A percentile compares a stretch with the other conserved stretches of the same genome.
Conservation (phyloP, 225 moss, liverwort and hornwort species). For the Climacium dendroides region DNA sequence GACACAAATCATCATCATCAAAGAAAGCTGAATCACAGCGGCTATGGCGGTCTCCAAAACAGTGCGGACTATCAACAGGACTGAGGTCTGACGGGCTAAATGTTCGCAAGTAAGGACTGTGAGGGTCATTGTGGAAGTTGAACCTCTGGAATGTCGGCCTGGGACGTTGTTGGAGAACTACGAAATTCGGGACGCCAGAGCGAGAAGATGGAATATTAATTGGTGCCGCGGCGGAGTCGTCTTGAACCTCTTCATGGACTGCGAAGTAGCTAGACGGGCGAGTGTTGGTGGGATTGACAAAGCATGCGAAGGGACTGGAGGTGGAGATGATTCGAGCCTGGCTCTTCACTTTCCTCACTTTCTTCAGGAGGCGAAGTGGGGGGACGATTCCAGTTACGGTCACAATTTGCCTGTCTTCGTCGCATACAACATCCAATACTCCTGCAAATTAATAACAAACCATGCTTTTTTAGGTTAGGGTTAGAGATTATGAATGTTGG, state of each 20-base stretch:
- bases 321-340: constrained; percentile 15
- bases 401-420: constrained; percentile 9
- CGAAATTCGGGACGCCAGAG: not conserved
- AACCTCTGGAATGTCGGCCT: constrained; percentile 24
- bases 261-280: not conserved
- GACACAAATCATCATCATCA: not conserved
- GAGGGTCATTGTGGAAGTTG: constrained; percentile 22
- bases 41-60: not conserved
- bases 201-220: constrained; percentile 5
- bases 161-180: constrained; percentile 4
- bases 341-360: constrained; percentile 16
- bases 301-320: not conserved
- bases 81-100: constrained; percentile 9
- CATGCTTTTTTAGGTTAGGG: not conserved
- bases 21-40: not conserved
- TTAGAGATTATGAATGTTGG: not conserved
- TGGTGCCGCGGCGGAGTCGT: not conserved
- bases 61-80: not conserved
- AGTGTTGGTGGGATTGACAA: constrained; percentile 3
- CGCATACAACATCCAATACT: constrained; percentile 18
- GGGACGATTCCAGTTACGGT: constrained; percentile 12
- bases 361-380: constrained; percentile 7
- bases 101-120: constrained; percentile 22
- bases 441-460: not conserved
- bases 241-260: not conserved